Base-by-base conservation (phyloP, 2,329 filamentous ascomycete species). In the Diaporthe sp. region DNA sequence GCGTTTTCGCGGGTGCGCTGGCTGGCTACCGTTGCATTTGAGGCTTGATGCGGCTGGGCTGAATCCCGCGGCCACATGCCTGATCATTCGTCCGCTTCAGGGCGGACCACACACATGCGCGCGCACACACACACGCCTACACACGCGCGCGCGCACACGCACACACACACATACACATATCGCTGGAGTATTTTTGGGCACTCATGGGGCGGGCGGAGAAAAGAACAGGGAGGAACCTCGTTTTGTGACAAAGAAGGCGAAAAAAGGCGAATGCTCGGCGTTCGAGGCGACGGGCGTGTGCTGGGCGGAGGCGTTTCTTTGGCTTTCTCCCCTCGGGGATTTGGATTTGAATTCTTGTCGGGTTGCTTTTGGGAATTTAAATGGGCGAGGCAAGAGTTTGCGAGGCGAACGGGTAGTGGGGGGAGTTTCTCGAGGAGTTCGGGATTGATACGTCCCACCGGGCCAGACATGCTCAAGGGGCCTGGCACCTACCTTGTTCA, bases 41-140 rank as follows among this genome's bases (percentile, higher is more conserved):
- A 9, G 65, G 65, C 65, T 70, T 70, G 65, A 39, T 70, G 65
- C 49, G 65, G 65, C 49, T 42, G 65, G 65, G 65, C 46, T 39
- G 46, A 55, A 37, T 53, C 31, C 34, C 49, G 65, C 65, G 10
- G 65, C 65, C 65, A 70, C 65, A 55, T 9, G 65, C 34, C 31
- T 12, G 25, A 19, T 39, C 46, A 68, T 53, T 68, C 65, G 65
- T 39, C 65, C 44, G 62, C 65, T 37, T 25, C 31, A 25, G 19
- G 22, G 46, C 17, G 7, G 62, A 46, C 39, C 55, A 37, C 42
- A 57, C 53, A 34, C 53, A 7, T 10, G 7, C 28, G 13, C 28
- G 9, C 28, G 5, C 53, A 22, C 53, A 7, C n/a, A 19, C 28
- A 12, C 53, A 19, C 53, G 5, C 15, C 19, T 8, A 31, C 6